Percentiles rank a stretch among this genome's conserved stretches.
Evolutionary conservation across 2,329 filamentous ascomycete species (phyloP).

Genomic region (Pestalotiopsis sp.): DNA sequence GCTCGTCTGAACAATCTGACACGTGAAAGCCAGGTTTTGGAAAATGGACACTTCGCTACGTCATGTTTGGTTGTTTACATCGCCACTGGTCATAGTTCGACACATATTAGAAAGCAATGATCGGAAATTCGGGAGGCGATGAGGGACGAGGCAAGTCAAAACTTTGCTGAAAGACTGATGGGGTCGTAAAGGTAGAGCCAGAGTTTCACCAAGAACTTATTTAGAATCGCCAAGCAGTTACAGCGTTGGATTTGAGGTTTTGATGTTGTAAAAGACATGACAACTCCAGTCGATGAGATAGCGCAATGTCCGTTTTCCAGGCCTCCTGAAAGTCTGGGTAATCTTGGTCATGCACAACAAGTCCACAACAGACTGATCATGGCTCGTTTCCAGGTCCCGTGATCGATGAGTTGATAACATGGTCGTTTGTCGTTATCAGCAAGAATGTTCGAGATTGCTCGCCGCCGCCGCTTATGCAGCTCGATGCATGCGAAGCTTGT

Average conservation of each 20-base stretch:
- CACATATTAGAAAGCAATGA: not conserved
- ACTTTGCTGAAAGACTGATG: not conserved
- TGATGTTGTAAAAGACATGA: not conserved
- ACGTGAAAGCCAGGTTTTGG: too few relatives aligned
- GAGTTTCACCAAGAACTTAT: not conserved
- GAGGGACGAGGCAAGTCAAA: not conserved
- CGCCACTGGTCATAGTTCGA: too few relatives aligned
- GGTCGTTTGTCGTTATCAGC: not conserved
- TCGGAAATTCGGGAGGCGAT: not conserved
- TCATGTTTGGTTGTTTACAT: too few relatives aligned
- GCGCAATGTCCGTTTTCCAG: conserved; percentile 1
- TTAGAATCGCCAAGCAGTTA: not conserved
- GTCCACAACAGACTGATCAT: not conserved
- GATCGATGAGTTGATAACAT: not conserved
- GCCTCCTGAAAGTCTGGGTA: not conserved
- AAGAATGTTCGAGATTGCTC: not conserved
- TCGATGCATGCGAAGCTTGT: not conserved
- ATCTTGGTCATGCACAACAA: not conserved
- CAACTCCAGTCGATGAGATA: not conserved
- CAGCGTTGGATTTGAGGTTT: not conserved
- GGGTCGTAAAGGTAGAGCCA: not conserved
- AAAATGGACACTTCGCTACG: too few relatives aligned
- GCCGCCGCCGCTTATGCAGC: not conserved
- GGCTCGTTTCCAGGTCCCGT: not conserved
- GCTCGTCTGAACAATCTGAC: too few relatives aligned